Evolutionary conservation across 257 asterid genomes (phyloP).

Genomic region (Solanum phureja): DNA sequence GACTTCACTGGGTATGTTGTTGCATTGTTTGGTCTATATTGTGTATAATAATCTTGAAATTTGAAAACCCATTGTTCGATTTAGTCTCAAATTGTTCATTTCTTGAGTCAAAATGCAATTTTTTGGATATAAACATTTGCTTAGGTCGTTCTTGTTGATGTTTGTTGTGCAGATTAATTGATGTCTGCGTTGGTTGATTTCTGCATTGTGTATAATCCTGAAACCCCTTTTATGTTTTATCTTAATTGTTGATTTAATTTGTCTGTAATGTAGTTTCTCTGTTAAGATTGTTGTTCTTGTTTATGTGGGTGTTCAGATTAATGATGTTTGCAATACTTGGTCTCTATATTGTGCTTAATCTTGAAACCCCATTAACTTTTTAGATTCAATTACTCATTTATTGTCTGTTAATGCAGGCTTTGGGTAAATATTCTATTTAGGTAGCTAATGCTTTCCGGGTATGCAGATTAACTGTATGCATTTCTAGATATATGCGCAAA

Average conservation of each 20-base stretch:
- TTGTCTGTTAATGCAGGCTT: neutral
- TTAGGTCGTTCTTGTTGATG: neutral
- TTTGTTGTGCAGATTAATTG: neutral
- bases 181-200: neutral
- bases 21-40: neutral
- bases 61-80: constrained; percentile 1
- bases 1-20: neutral
- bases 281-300: neutral
- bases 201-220: neutral
- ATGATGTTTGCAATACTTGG: neutral
- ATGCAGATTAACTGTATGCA: neutral
- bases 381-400: neutral
- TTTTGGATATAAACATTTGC: neutral
- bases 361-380: neutral
- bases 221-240: neutral
- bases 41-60: neutral
- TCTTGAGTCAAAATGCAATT: neutral
- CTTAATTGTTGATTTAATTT: neutral
- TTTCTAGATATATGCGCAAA: neutral
- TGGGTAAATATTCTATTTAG: neutral
- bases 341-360: neutral
- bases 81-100: neutral
- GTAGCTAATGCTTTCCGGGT: neutral
- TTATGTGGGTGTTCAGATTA: neutral
- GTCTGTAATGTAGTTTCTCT: neutral